Evolutionary conservation across 2,329 filamentous ascomycete genomes (phyloP), one percentile per base, ranked within the genome.

Genomic region (Fusarium proliferatum): DNA sequence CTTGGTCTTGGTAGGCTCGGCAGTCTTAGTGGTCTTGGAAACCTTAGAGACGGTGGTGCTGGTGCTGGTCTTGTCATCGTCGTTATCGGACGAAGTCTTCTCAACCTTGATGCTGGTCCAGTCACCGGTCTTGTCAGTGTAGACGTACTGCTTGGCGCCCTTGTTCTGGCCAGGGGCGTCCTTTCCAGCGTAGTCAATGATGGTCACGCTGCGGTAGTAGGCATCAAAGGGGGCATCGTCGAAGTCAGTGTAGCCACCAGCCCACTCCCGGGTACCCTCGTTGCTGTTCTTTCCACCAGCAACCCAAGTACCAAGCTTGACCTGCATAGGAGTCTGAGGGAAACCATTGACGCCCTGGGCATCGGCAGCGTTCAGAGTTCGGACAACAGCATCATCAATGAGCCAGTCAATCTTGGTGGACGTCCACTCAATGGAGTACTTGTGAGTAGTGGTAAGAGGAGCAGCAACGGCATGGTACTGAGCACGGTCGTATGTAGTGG

Each of bases 261-360:
- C 89, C 90, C 90, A 92, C 67, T 88, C 74, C 69, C 95, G 92
- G 39, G 94, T 96, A 68, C 94, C 94, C 66, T 88, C 81, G 41
- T 89, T 80, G 75, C 94, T 92, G 72, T 84, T 81, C 67, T 84
- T 82, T 76, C 87, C 84, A 63, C 89, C 89, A 60, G 85, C 89
- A 53, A 90, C 88, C 91, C 92, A 93, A 74, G 89, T 88, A 72
- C 92, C 92, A 51, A 94, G 82, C 82, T 90, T 91, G 78, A 94
- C 80, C 81, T 91, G 89, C 89, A 92, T 91, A 56, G 92, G 92
- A 15, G 92, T 93, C 85, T 94, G 92, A 52, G 92, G 92, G 85
- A 89, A 94, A 73, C 88, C 86, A 64, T 83, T 81, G 55, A 88
- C 90, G 57, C 84, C 84, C 77, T 88, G 80, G 59, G 91, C 91